These are phyloP conservation scores for Diacronema lutheri DNA, from an alignment of 78 protist genomes.

Conservation along the genomic window DNA sequence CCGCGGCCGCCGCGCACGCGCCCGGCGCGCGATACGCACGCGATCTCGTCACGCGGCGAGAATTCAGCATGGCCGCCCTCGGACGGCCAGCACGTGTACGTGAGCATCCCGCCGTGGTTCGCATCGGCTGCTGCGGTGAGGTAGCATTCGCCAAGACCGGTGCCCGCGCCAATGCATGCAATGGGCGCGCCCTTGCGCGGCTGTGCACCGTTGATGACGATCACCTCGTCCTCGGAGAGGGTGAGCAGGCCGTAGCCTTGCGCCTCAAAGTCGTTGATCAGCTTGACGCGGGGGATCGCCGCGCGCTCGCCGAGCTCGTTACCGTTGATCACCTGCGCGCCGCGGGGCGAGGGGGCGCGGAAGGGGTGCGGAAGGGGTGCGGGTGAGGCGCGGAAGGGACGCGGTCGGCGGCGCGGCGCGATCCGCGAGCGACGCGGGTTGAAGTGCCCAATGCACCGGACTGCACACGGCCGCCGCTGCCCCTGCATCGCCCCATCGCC, in stretches of 20 bases:
- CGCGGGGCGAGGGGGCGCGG: too few relatives aligned
- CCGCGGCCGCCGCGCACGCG: too few relatives aligned
- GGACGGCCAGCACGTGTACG: conserved; percentile 26
- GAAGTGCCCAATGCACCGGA: too few relatives aligned
- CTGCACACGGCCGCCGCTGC: too few relatives aligned
- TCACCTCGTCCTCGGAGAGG: background rate
- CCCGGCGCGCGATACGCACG: too few relatives aligned
- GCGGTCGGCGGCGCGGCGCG: too few relatives aligned
- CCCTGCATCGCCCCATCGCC: too few relatives aligned
- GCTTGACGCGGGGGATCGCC: background rate
- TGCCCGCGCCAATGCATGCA: conserved; percentile 58
- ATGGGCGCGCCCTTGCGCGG: conserved; percentile 25
- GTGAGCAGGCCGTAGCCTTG: conserved; percentile 54
- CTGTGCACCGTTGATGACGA: background rate
- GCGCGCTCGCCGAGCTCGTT: background rate
- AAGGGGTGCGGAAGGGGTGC: too few relatives aligned
- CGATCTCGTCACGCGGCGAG: conserved; percentile 24
- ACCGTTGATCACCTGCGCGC: too few relatives aligned
- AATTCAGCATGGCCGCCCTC: conserved; percentile 59
- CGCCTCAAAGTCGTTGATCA: conserved; percentile 14
- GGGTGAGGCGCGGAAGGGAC: too few relatives aligned
- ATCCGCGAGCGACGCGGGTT: too few relatives aligned
- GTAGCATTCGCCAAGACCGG: conserved; percentile 57
- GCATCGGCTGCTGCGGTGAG: background rate
- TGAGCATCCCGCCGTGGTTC: too few relatives aligned